phyloP scores from a whole-genome alignment of 306 rosid genomes.

The Geum urbanum region DNA sequence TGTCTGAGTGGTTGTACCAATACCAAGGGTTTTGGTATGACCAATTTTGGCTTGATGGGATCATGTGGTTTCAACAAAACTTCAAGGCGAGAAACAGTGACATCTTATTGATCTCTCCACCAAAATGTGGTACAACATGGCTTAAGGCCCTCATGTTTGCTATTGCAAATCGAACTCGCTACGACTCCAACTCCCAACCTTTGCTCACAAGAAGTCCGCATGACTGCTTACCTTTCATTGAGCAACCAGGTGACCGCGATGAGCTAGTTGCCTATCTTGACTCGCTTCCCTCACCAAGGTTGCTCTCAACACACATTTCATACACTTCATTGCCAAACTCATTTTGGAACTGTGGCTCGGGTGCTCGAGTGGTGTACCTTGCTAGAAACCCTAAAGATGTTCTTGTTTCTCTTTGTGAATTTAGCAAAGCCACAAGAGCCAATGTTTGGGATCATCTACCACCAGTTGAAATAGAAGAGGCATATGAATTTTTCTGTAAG shows the following conservation, averaged over 20 bases:
- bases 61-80: conserved; percentile 9
- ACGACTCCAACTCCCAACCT: conserved; percentile 8
- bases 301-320: conserved; percentile 27
- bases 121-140: conserved; percentile 38
- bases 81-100: conserved; percentile 19
- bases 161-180: conserved; percentile 1
- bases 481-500: too few relatives aligned
- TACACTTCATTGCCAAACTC: conserved; percentile 18
- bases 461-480: too few relatives aligned
- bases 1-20: neutral
- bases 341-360: neutral
- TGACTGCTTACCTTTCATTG: conserved; percentile 17
- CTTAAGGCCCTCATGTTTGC: conserved; percentile 27
- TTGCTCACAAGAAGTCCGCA: conserved; percentile 21
- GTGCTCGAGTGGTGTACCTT: conserved; percentile 30
- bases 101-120: conserved; percentile 15
- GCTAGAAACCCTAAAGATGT: conserved; percentile 32
- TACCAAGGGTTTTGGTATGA: conserved; percentile 30
- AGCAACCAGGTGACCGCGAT: neutral
- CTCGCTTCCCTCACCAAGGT: conserved; percentile 18
- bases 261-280: neutral
- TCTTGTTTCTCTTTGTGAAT: conserved; percentile 35
- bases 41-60: neutral
- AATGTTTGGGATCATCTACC: conserved; percentile 46
- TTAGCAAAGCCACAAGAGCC: conserved; percentile 32